Percentiles rank a stretch among this genome's conserved stretches.
These are phyloP conservation scores for Phytophthora syringae DNA, from an alignment of 352 stramenopile species.

Conservation along the genomic window DNA sequence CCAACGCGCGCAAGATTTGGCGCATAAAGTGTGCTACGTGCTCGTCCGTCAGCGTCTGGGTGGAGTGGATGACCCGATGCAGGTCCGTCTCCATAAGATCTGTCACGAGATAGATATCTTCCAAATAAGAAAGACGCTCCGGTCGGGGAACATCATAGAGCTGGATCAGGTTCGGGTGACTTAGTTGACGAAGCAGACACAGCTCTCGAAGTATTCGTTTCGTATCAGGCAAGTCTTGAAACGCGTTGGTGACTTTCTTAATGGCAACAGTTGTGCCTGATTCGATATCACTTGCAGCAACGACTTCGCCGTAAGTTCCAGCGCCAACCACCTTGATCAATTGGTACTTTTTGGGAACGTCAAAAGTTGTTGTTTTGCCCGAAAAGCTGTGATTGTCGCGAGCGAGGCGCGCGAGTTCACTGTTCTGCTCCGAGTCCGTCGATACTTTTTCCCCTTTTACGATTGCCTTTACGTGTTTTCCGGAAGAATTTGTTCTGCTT, in stretches of 20 bases:
- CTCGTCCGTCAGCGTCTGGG: conserved; percentile 91
- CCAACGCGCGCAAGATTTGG: conserved; percentile 95
- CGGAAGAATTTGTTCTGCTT: conserved; percentile 29
- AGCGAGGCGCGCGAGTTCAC: conserved; percentile 43
- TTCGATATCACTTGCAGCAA: conserved; percentile 82
- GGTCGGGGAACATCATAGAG: conserved; percentile 94
- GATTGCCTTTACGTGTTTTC: conserved; percentile 16
- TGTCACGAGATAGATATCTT: conserved; percentile 97
- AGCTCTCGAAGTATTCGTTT: conserved; percentile 97
- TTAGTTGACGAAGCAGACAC: conserved; percentile 86
- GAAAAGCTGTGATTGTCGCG: conserved; percentile 75
- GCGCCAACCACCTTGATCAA: conserved; percentile 84
- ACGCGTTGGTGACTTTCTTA: conserved; percentile 94
- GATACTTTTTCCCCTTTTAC: conserved; percentile 15
- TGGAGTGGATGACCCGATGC: conserved; percentile 91
- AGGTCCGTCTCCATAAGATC: conserved; percentile 97
- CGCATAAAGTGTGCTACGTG: conserved; percentile 97
- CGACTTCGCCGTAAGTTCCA: conserved; percentile 83
- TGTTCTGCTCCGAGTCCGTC: conserved; percentile 26
- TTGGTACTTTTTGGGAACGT: conserved; percentile 83
- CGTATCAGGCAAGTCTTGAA: conserved; percentile 76
- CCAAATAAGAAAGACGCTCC: conserved; percentile 92
- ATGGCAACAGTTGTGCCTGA: conserved; percentile 92
- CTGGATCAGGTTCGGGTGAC: conserved; percentile 93
- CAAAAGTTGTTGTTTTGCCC: conserved; percentile 72